Evolutionary conservation across 768 basidiomycete species (phyloP).

Genomic region (Strobilomyces confusus): DNA sequence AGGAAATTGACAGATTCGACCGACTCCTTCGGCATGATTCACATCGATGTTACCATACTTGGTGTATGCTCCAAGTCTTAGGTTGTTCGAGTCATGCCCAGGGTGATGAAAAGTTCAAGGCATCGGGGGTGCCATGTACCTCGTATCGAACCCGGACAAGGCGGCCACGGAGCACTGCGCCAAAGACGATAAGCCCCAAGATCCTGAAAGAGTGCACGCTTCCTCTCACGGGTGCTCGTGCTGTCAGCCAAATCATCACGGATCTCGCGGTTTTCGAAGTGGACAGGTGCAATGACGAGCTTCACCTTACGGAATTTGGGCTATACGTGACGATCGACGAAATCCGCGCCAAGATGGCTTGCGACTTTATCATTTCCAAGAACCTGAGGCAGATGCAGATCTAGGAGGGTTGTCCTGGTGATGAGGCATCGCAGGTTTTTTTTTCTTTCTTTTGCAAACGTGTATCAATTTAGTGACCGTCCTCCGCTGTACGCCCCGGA

Average conservation of each 20-base stretch:
- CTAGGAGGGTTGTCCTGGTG: conserved; percentile 7
- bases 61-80: too few species aligned
- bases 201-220: conserved; percentile 75
- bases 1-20: too few species aligned
- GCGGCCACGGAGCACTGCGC: conserved; percentile 89
- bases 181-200: conserved; percentile 84
- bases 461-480: not conserved
- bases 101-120: conserved; percentile 48
- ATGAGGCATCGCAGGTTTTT: not conserved
- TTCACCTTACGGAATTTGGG: conserved; percentile 73
- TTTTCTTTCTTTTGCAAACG: not conserved
- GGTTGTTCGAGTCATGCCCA: conserved; percentile 4
- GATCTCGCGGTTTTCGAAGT: conserved; percentile 88
- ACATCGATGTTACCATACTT: too few species aligned
- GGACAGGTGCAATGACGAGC: conserved; percentile 62
- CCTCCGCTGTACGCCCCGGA: not conserved
- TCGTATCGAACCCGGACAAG: conserved; percentile 90
- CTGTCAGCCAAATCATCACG: conserved; percentile 87
- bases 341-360: conserved; percentile 76
- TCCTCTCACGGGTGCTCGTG: conserved; percentile 80
- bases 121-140: conserved; percentile 93
- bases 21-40: too few species aligned
- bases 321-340: conserved; percentile 78
- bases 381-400: conserved; percentile 47
- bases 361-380: conserved; percentile 61